Evolutionary conservation across 2,329 filamentous ascomycete genomes (phyloP).

Genomic region (Sporothrix pallida): DNA sequence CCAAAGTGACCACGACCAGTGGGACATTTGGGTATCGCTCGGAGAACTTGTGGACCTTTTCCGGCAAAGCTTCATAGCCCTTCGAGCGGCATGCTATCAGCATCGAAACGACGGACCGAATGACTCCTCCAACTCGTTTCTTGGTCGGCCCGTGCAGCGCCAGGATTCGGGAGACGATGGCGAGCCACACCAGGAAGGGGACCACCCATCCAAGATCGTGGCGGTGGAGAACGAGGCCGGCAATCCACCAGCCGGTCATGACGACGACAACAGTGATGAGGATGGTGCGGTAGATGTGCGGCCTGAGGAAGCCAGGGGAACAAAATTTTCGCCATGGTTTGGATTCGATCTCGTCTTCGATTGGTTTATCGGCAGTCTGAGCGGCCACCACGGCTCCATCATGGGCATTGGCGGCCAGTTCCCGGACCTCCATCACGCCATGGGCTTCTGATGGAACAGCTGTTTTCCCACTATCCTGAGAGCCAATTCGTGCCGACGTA

Average conservation of each 20-base stretch:
- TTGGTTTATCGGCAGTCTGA: neutral
- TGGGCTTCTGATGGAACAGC: neutral
- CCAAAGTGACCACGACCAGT: constrained; percentile 64
- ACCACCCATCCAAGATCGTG: constrained; percentile 79
- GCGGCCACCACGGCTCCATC: neutral
- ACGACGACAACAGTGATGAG: constrained; percentile 16
- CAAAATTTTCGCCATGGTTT: neutral
- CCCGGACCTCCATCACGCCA: neutral
- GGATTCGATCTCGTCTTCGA: constrained; percentile 19
- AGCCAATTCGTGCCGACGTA: neutral
- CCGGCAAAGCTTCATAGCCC: neutral
- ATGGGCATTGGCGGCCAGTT: neutral
- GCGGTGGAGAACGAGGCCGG: constrained; percentile 61
- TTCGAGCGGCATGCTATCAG: neutral
- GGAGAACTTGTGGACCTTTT: neutral
- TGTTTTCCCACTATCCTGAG: neutral
- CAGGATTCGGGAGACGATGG: constrained; percentile 73
- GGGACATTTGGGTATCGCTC: neutral
- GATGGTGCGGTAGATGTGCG: neutral
- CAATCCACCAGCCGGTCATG: constrained; percentile 49
- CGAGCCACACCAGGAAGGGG: constrained; percentile 81
- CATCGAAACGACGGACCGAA: neutral
- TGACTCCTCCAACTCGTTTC: neutral
- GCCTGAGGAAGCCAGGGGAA: neutral
- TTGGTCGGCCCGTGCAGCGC: constrained; percentile 55